Evolutionary conservation across 2,329 filamentous ascomycete genomes (phyloP), one percentile per base, ranked within the genome.

Genomic region (Alternaria panax): DNA sequence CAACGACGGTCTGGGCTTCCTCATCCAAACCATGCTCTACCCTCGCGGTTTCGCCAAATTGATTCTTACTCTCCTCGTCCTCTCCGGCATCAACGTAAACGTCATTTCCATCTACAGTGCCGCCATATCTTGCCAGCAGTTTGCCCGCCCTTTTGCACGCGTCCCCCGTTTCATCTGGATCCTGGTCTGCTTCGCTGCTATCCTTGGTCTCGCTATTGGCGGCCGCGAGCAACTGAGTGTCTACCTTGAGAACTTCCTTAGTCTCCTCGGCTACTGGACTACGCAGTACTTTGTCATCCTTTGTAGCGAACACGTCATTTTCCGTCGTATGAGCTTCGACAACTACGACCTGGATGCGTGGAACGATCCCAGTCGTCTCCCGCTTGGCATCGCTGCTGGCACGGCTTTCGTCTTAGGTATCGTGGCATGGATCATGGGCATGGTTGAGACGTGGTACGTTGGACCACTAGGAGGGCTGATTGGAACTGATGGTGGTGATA

Each of bases 401-500:
- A 59, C 71, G 1, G 76, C 79, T 5, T 79, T 82, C 51, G 66
- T 71, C 2, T 59, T 81, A 0, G 79, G 80, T 6, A 72, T 80
- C 2, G 60, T 79, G 6, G 76, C 75, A 7, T 86, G 84, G 77
- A 78, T 85, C 22, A 77, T 88, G 68, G 86, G 86, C 1, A 88
- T 88, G 86, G 80, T 80, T 46, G 82, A 87, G 75, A 86, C 83
- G 0, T 87, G 83, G 81, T 86, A 83, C 65, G 75, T 83, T 22
- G 84, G 84, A 3, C 72, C 72, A 22, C 57, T 75, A 18, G 73
- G 66, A 4, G 67, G 63, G 51, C 51, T 70, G 11, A 71, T 75
- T 50, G 71, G 73, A 22, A 36, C 55, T 8, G 56, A 48, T 12
- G 73, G 73, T 9, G 72, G 68, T n/a, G 73, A 75, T 45, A 41